Conservation (phyloP, 441 rosid species). For the Pelargonium fulgidum region DNA sequence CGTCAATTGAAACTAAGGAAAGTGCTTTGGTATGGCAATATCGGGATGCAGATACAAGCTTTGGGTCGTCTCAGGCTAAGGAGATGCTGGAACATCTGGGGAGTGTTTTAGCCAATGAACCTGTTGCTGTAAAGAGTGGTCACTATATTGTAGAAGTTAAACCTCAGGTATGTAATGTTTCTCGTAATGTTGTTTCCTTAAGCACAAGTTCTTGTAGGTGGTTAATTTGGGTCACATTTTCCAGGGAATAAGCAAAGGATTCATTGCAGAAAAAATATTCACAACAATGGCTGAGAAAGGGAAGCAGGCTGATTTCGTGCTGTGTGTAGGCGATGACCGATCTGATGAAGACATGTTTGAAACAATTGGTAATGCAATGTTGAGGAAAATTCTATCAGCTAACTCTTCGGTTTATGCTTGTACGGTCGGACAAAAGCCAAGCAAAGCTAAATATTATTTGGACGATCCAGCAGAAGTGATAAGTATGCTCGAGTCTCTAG, state of each 20-base stretch:
- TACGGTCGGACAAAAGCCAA: neutral
- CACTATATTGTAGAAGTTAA: neutral
- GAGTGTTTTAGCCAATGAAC: conserved; percentile 48
- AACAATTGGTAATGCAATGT: neutral
- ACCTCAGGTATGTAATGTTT: neutral
- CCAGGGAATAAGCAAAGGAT: neutral
- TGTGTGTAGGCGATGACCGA: neutral
- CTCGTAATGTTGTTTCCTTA: too few species aligned
- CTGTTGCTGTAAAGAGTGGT: conserved; percentile 42
- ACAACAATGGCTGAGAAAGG: neutral
- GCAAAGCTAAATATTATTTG: neutral
- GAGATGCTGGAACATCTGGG: conserved; percentile 52
- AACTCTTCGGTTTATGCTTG: neutral
- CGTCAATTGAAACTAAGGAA: conserved; percentile 29
- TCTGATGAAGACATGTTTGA: neutral
- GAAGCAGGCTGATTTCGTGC: neutral
- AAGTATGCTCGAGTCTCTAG: neutral
- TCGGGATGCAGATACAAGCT: neutral
- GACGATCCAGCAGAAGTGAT: neutral
- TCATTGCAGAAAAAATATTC: neutral
- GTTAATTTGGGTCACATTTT: neutral
- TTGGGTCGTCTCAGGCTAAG: conserved; percentile 48
- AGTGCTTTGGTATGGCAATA: neutral
- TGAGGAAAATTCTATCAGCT: neutral
- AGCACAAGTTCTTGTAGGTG: too few species aligned